These are phyloP conservation scores for Trichoderma endophyticum DNA, from an alignment of 2,329 filamentous ascomycete species.

Conservation along the genomic window DNA sequence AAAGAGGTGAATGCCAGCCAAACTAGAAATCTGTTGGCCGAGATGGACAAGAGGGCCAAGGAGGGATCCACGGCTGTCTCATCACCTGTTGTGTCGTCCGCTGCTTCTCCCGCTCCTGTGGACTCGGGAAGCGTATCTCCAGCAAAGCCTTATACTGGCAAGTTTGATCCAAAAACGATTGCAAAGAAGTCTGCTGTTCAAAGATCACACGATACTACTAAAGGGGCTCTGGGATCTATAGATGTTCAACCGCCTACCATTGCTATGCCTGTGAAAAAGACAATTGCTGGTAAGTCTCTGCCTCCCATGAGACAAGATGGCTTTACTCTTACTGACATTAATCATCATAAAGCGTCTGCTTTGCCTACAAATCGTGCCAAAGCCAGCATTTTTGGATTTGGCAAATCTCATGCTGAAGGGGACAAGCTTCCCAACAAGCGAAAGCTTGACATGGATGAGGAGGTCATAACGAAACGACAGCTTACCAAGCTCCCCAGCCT, in stretches of 20 bases:
- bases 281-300: slow-evolving; percentile 35
- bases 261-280: slow-evolving; percentile 32
- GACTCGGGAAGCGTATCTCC: slow-evolving; percentile 47
- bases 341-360: slow-evolving; percentile 42
- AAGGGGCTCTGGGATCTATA: slow-evolving; percentile 47
- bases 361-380: slow-evolving; percentile 68
- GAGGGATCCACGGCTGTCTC: slow-evolving; percentile 41
- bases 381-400: slow-evolving; percentile 80
- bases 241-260: slow-evolving; percentile 38
- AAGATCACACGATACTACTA: slow-evolving; percentile 52
- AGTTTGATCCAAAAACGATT: slow-evolving; percentile 84
- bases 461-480: slow-evolving; percentile 82
- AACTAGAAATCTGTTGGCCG: slow-evolving; percentile 64
- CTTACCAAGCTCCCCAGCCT: slow-evolving; percentile 84
- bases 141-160: slow-evolving; percentile 64
- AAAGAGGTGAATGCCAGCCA: slow-evolving; percentile 64
- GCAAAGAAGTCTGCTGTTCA: slow-evolving; percentile 71
- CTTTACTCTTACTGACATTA: slow-evolving; percentile 25
- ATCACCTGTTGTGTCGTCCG: slow-evolving; percentile 52
- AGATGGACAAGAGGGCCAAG: slow-evolving; percentile 69
- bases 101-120: slow-evolving; percentile 47
- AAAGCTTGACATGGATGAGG: slow-evolving; percentile 82
- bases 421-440: slow-evolving; percentile 68
- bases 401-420: slow-evolving; percentile 61
- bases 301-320: not conserved